Base-by-base conservation (phyloP, 441 rosid genomes). In the Mallotus japonicus region DNA sequence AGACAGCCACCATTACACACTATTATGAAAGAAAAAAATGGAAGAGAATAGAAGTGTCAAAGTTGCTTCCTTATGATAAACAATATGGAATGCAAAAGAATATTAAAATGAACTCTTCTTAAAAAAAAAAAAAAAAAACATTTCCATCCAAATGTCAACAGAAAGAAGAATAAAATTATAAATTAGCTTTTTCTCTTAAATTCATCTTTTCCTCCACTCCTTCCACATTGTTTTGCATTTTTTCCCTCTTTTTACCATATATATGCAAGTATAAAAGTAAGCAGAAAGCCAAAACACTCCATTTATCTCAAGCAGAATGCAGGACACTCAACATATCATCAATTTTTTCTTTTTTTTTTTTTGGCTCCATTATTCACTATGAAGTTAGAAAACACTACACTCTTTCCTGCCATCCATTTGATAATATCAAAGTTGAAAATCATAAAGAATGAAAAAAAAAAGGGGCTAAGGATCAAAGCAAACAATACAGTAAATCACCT, bases 401-500 rank as follows among this genome's bases (percentile, higher is more conserved):
- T 37, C 40, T 37, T 37, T 37, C 40, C 40, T 37, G 40, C 40
- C 40, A 4, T 37, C 40, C 5, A 37, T 37, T 37, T 37, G 40
- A 37, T 4, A 4, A 37, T 37, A 37, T 37, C 40, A 37, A 37
- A 37, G 6, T 68, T 4, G 24, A 20, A 5, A 53, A 51, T 17
- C 75, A 72, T 9, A 59, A 6, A 67, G 67, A 40, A 50, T 11
- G 28, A 1, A 15, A 50, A 17, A 74, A 50, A 5, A 53, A 54
- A n/a, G n/a, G 0, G 15, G n/a, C 8, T 2, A 6, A 8, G 46
- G 13, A 22, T 47, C 63, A 65, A 14, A 19, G 51, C 64, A 73
- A 68, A 42, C 22, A 55, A 59, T 24, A 59, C 55, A 56, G 74
- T 16, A 73, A 53, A 67, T 74, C 77, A 93, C 99, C 95, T 90